Evolutionary conservation across 768 basidiomycete genomes (phyloP).

Genomic region (Suillus placidus): DNA sequence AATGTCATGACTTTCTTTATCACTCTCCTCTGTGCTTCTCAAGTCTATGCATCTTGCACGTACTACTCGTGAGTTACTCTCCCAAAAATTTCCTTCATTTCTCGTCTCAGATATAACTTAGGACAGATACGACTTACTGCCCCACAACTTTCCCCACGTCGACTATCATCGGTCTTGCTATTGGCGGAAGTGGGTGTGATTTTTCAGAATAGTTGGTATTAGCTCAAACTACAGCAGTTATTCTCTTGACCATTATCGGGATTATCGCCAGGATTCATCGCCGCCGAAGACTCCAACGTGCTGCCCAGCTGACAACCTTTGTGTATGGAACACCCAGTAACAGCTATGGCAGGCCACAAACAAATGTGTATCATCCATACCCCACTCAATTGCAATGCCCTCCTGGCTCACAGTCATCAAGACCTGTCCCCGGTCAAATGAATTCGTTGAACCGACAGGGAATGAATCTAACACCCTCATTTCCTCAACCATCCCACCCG

Average conservation of each 20-base stretch:
- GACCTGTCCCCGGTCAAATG: background rate
- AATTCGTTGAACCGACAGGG: background rate
- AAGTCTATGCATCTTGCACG: background rate
- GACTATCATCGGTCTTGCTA: background rate
- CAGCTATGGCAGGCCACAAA: background rate
- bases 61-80: background rate
- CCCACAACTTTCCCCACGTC: background rate
- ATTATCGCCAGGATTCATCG: background rate
- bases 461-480: background rate
- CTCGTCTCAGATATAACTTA: background rate
- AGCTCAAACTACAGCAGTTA: background rate
- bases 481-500: slow-evolving; percentile 4
- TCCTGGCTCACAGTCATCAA: background rate
- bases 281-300: background rate
- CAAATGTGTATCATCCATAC: background rate
- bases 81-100: background rate
- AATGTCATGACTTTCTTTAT: background rate
- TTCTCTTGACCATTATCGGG: background rate
- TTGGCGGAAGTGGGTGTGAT: background rate
- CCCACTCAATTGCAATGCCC: background rate
- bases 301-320: too few relatives aligned
- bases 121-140: background rate
- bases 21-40: slow-evolving; percentile 1
- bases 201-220: background rate
- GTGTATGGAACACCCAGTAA: background rate